Evolutionary conservation across 208 protist species (phyloP).

Genomic region (Tritrichomonas foetus): DNA sequence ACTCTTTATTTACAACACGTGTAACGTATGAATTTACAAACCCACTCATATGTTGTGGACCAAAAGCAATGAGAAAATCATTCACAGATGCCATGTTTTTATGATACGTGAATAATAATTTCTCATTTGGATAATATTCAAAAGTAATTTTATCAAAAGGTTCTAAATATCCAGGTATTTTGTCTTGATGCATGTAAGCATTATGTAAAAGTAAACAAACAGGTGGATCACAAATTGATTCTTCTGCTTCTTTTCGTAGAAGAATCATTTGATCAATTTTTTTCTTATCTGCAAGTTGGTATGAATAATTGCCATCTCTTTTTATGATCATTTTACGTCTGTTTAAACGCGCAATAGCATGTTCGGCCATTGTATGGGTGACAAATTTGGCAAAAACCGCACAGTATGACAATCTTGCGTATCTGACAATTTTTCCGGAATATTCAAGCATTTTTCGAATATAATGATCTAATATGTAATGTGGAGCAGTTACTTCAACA

Average conservation of each 20-base stretch:
- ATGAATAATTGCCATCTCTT: background rate
- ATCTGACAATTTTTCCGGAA: background rate
- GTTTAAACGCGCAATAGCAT: background rate
- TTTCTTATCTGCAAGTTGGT: background rate
- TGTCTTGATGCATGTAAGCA: background rate
- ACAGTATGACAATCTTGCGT: background rate
- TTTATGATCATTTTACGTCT: background rate
- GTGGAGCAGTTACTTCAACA: background rate
- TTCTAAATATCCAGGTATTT: background rate
- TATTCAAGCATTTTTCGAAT: background rate
- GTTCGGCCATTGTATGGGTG: background rate
- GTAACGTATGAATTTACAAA: background rate
- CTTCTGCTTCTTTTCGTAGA: background rate
- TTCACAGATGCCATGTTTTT: background rate
- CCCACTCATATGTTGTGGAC: background rate
- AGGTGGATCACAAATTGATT: background rate
- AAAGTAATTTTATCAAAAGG: background rate
- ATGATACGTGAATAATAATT: background rate
- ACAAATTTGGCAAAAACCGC: background rate
- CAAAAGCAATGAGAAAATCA: background rate
- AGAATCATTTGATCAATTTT: background rate
- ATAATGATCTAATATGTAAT: background rate
- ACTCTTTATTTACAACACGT: background rate
- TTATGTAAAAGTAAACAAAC: background rate
- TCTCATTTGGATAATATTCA: background rate